phyloP scores from a whole-genome alignment of 805 yeast genomes.

The Yarrowia hollandica region DNA sequence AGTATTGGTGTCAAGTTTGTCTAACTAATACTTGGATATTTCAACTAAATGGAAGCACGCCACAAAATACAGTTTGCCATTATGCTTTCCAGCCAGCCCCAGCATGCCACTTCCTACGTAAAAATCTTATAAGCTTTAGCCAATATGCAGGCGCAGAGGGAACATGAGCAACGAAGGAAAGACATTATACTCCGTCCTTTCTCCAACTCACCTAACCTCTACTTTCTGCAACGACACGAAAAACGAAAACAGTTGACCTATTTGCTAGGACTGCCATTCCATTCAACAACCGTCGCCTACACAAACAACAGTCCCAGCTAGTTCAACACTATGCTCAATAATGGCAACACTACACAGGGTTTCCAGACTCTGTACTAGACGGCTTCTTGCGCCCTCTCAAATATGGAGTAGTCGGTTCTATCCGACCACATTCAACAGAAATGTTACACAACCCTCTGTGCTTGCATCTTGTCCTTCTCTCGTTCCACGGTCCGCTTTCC shows the following conservation, averaged over 20 bases:
- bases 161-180: slow-evolving; percentile 26
- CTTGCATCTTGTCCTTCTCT: background rate
- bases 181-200: slow-evolving; percentile 10
- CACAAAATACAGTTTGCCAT: background rate
- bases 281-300: slow-evolving; percentile 7
- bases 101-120: background rate
- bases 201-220: background rate
- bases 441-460: background rate
- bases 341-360: slow-evolving; percentile 28
- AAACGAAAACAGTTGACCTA: background rate
- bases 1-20: too few species aligned
- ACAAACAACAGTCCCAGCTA: slow-evolving; percentile 21
- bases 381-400: slow-evolving; percentile 10
- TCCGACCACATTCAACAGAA: background rate
- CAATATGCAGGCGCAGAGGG: slow-evolving; percentile 29
- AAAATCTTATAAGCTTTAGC: slow-evolving; percentile 25
- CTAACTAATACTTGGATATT: too few species aligned
- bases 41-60: too few species aligned
- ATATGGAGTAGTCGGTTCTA: background rate
- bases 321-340: slow-evolving; percentile 29
- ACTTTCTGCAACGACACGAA: background rate
- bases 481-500: background rate
- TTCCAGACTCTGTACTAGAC: slow-evolving; percentile 28
- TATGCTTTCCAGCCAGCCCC: slow-evolving; percentile 6
- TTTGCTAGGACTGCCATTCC: slow-evolving; percentile 3